phyloP scores from a whole-genome alignment of 2,329 filamentous ascomycete genomes.

The Dichotomopilus funicola region DNA sequence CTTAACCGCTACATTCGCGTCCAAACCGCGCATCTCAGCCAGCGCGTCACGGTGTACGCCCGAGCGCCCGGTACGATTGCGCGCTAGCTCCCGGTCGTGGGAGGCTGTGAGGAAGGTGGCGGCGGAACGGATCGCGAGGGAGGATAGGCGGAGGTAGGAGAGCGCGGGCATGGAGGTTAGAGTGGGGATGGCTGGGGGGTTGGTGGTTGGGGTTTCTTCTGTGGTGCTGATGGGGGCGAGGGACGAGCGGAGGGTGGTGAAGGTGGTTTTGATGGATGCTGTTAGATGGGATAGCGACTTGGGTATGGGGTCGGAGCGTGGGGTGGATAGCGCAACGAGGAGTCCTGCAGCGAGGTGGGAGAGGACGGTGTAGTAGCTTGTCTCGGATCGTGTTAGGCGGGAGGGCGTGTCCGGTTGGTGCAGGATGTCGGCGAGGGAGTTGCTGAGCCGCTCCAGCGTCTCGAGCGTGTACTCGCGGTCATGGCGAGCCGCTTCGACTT shows the following conservation, averaged over 20 bases:
- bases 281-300: constrained; percentile 10
- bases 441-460: constrained; percentile 36
- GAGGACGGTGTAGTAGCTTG: constrained; percentile 38
- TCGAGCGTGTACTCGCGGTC: constrained; percentile 42
- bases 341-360: constrained; percentile 33
- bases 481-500: constrained; percentile 30
- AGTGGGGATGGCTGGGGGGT: constrained; percentile 4
- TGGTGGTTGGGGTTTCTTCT: neutral
- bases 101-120: constrained; percentile 26
- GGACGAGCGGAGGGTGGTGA: constrained; percentile 16
- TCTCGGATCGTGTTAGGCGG: constrained; percentile 37
- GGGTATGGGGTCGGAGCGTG: constrained; percentile 15
- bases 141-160: constrained; percentile 33
- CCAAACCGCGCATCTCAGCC: constrained; percentile 30
- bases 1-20: constrained; percentile 17
- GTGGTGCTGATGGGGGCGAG: neutral
- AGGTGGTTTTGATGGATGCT: constrained; percentile 16
- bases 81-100: constrained; percentile 29
- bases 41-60: constrained; percentile 30
- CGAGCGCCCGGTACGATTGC: constrained; percentile 30
- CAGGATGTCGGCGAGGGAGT: constrained; percentile 37
- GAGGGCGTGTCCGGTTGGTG: constrained; percentile 18
- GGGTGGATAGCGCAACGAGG: constrained; percentile 20
- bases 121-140: constrained; percentile 29
- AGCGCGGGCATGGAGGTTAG: constrained; percentile 32